Base-by-base conservation (phyloP, 495 filamentous ascomycete species). In the Evernia prunastri region DNA sequence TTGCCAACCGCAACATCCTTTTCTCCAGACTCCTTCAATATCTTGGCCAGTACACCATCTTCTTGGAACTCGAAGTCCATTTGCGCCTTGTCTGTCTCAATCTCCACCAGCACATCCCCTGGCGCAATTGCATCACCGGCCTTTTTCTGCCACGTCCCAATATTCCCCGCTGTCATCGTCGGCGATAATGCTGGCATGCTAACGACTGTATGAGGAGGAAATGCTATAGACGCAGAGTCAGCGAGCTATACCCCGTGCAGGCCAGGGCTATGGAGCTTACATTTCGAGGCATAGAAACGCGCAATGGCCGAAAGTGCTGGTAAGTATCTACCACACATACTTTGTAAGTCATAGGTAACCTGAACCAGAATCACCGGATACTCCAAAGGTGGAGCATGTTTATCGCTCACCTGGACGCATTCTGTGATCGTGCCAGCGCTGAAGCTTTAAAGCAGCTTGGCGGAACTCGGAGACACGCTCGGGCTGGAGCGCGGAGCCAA, bases 11-110 rank as follows among this genome's bases (percentile, higher is more conserved):
- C 75, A 67, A 99, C 82, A 74, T 97, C 95, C 81, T 97, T 97
- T 77, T 89, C 91, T 54, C 95, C 95, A 39, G 86, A 86, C 4
- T 96, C 89, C 79, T 91, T 96, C 75, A 99, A 77, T 65, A 97
- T 84, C 84, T 97, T 97, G 64, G 95, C 95, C 63, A 99, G 79
- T 40, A 96, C 82, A 79, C 95, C 94, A 73, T 99, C 94, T 68
- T 99, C 94, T 77, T 99, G 95, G 77, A 95, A 99, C 77, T 99
- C 95, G 71, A 99, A 99, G 81, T 99, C 95, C 95, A 99, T 99
- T 78, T 99, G 95, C 49, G 95, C 95, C 82, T 99, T 99, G 77
- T 99, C 95, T 72, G 95, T 99, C 81, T 99, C 95, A 73, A 99
- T 97, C 81, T 99, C 95, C 36, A 97, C 95, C 64, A 99, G 78